Evolutionary conservation across 2,329 filamentous ascomycete genomes (phyloP), one percentile per base, ranked within the genome.

Genomic region (Colletotrichum karsti): DNA sequence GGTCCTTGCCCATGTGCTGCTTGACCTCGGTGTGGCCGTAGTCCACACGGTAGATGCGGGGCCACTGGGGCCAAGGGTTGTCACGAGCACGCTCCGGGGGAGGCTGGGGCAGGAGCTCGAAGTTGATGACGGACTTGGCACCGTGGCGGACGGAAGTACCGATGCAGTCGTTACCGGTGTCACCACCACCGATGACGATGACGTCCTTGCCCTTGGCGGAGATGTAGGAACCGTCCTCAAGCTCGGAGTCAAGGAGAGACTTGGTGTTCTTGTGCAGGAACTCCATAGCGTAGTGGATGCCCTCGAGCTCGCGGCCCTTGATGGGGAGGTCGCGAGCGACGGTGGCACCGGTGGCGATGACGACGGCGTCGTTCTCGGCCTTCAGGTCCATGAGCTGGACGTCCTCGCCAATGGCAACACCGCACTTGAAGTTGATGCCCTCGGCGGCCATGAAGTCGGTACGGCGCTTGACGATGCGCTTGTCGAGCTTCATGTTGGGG

Each of bases 401-500:
- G 55, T 92, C 90, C 71, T 96, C 91, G 50, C 95, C 95, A 73
- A 98, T 88, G 37, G 90, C 83, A 62, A 93, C 90, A 69, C 91
- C 90, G 33, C 93, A 92, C 81, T 93, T 90, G 83, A 97, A 97
- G 57, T 87, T 87, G 77, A 98, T 84, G 54, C 95, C 95, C 82
- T 98, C 95, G 4, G 91, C 88, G 61, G 92, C 93, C 93, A 98
- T 95, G 81, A 98, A 94, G 81, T 98, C 93, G 54, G 96, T 94
- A 79, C 95, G 93, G 58, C 95, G 93, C 86, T 98, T 95, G 69
- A 98, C 95, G 71, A 98, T 91, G 77, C 94, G 94, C 88, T 98
- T 98, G 85, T 98, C 95, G 44, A 98, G 92, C 86, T 98, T 98
- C 95, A 98, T 98, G 86, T 98, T 98, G 73, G 95, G 95, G 73